These are phyloP conservation scores for Skeletonema costatum DNA, from an alignment of 108 stramenopile genomes.

Conservation along the genomic window DNA sequence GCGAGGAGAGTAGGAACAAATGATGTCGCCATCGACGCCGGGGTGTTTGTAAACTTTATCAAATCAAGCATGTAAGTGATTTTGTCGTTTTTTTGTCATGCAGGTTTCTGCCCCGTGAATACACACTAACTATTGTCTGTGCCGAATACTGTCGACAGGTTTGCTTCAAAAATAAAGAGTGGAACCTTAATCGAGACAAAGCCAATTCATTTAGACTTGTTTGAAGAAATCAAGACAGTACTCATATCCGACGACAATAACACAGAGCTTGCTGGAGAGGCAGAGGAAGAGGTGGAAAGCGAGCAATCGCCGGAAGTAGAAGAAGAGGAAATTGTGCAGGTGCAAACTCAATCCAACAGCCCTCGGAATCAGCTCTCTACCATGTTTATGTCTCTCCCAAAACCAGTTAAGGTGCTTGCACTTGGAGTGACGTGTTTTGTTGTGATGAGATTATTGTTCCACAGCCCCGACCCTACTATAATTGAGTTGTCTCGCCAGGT, in stretches of 20 bases:
- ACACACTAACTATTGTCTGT: background rate
- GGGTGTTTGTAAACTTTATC: constrained; percentile 74
- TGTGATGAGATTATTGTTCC: constrained; percentile 1
- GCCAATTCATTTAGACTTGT: constrained; percentile 66
- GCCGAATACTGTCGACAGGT: constrained; percentile 18
- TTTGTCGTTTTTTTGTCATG: background rate
- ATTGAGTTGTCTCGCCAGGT: constrained; percentile 21
- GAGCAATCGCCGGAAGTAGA: background rate
- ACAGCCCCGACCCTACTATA: background rate
- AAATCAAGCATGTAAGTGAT: constrained; percentile 63
- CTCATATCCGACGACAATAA: constrained; percentile 8
- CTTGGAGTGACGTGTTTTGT: constrained; percentile 10
- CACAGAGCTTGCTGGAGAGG: background rate
- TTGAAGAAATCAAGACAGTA: constrained; percentile 60
- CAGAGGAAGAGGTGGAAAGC: background rate
- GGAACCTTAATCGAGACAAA: constrained; percentile 71
- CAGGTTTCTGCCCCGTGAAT: background rate
- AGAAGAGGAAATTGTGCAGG: background rate
- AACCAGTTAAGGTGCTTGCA: background rate
- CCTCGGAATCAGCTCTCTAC: background rate
- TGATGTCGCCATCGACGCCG: constrained; percentile 72
- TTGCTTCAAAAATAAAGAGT: constrained; percentile 72
- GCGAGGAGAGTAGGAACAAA: constrained; percentile 56
- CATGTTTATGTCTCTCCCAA: constrained; percentile 1
- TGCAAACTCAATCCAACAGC: background rate